Conservation (phyloP, 768 basidiomycete species). For the Russula earlei region DNA sequence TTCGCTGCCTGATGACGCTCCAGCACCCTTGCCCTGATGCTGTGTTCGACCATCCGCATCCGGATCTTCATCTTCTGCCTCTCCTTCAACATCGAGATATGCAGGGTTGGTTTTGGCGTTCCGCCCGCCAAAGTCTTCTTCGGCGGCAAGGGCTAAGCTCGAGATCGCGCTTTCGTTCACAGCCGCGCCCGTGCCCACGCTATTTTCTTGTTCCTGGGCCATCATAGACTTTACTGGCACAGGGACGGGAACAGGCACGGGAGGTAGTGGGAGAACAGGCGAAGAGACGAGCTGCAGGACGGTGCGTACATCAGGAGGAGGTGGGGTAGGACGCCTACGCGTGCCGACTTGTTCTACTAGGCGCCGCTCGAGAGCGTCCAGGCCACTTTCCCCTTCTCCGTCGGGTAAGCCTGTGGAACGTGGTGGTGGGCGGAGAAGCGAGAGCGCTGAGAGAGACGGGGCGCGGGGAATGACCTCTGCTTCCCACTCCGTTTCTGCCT, state of each 20-base stretch:
- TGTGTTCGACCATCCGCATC: slow-evolving; percentile 18
- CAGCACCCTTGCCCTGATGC: slow-evolving; percentile 9
- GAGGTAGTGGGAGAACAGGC: not conserved
- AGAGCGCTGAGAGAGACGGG: slow-evolving; percentile 26
- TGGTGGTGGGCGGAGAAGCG: slow-evolving; percentile 24
- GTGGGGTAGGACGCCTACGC: slow-evolving; percentile 30
- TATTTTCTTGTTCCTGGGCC: slow-evolving; percentile 14
- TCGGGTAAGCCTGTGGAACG: not conserved
- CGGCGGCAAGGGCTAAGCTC: slow-evolving; percentile 34
- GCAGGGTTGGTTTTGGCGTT: slow-evolving; percentile 36
- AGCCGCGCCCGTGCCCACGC: slow-evolving; percentile 21
- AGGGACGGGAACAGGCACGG: not conserved
- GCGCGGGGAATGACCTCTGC: slow-evolving; percentile 12
- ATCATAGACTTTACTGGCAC: slow-evolving; percentile 5
- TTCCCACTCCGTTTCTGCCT: slow-evolving; percentile 9
- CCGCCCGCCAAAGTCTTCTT: slow-evolving; percentile 21
- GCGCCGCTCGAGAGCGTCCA: slow-evolving; percentile 64
- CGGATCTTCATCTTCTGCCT: not conserved
- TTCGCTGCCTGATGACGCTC: slow-evolving; percentile 13
- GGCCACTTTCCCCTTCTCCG: slow-evolving; percentile 38
- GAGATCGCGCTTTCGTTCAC: slow-evolving; percentile 41
- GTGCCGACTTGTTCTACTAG: slow-evolving; percentile 69
- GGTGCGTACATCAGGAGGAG: slow-evolving; percentile 30
- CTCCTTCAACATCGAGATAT: not conserved
- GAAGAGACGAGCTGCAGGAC: slow-evolving; percentile 21